phyloP scores from a whole-genome alignment of 345 rosid genomes.

The Syzygium aromaticum region DNA sequence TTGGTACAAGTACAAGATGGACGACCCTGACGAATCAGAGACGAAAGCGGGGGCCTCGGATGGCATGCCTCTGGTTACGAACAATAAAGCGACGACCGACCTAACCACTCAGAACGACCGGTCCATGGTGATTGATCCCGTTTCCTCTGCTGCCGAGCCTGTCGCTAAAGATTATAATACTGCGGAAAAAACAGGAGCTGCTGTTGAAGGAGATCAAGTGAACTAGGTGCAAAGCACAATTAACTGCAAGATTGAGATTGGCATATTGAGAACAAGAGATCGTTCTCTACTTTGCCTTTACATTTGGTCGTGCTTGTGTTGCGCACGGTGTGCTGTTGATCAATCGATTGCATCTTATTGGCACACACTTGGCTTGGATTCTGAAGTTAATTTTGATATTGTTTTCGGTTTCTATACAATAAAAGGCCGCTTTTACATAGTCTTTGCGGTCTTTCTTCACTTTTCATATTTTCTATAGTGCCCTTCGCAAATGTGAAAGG shows the following conservation, averaged over 20 bases:
- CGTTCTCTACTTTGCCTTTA: background rate
- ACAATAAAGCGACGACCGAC: background rate
- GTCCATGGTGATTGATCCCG: background rate
- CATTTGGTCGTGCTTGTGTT: background rate
- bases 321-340: background rate
- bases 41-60: background rate
- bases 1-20: constrained; percentile 37
- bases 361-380: background rate
- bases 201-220: background rate
- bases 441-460: background rate
- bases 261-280: background rate
- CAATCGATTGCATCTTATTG: background rate
- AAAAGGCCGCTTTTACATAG: background rate
- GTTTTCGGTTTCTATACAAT: background rate
- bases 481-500: background rate
- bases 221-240: background rate
- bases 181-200: background rate
- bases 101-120: background rate
- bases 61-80: background rate
- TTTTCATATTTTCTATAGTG: background rate
- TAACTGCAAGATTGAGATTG: background rate
- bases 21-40: background rate
- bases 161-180: background rate
- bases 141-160: background rate
- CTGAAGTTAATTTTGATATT: background rate